Percentiles rank a stretch among this genome's conserved stretches.
Evolutionary conservation across 495 filamentous ascomycete species (phyloP).

Genomic region (Articulospora tetracladia): DNA sequence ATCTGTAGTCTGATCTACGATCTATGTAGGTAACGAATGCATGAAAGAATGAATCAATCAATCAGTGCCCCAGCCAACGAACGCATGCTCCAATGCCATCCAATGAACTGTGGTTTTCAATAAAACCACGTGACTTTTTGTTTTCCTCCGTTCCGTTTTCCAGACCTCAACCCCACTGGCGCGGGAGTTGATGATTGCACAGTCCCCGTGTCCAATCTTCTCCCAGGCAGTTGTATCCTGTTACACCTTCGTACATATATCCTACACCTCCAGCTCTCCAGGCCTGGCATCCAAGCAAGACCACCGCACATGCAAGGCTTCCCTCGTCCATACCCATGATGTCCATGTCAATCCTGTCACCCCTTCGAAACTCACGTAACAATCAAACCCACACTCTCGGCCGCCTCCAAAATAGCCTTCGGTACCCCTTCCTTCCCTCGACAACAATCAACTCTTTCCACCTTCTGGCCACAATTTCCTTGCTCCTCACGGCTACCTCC

Average conservation of each 20-base stretch:
- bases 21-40: too few species aligned
- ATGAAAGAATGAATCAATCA: too few species aligned
- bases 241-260: neutral
- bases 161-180: neutral
- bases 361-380: neutral
- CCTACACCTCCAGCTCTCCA: neutral
- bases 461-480: conserved; percentile 19
- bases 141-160: neutral
- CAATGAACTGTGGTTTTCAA: too few species aligned
- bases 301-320: neutral
- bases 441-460: conserved; percentile 17
- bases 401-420: conserved; percentile 9
- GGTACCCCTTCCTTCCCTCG: conserved; percentile 16
- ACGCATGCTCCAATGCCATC: too few species aligned
- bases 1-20: too few species aligned
- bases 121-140: neutral
- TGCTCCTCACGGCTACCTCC: conserved; percentile 26
- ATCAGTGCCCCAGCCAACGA: too few species aligned
- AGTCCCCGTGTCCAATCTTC: neutral
- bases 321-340: neutral
- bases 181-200: neutral
- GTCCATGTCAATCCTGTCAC: neutral
- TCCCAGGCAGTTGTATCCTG: too few species aligned
- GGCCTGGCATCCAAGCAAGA: neutral
- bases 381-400: neutral